Evolutionary conservation across 176 grass and related monocot genomes (phyloP), one percentile per base, ranked within the genome.

Genomic region (Themeda triandra): DNA sequence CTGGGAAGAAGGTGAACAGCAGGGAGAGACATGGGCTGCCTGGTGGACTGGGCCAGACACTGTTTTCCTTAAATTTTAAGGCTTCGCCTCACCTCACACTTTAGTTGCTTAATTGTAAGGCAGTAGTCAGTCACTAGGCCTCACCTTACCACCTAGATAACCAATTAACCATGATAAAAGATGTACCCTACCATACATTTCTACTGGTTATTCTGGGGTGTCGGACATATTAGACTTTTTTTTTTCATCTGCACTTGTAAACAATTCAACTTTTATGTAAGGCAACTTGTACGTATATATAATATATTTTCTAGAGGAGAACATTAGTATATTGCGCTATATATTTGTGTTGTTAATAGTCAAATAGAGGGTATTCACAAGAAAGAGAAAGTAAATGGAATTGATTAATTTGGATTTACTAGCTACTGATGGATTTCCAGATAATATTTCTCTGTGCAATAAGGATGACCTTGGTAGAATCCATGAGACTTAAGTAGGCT

Each of bases 221-320:
- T 23, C 14, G 23, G 45, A 12, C 44, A 80, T 75, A 75, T 75
- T 66, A 9, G n/a, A 53, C 45, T 51, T 29, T 18, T 48, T 53
- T 29, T 49, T 19, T 68, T 41, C 5, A 18, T 74, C 28, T 44
- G 4, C 10, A 32, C 29, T 76, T 69, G 62, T 87, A 58, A 58
- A 28, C 81, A 56, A 58, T 46, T 80, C 27, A 39, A 48, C 25
- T 64, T 79, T 39, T 53, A 44, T 63, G 44, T 65, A 79, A 79
- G 60, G 40, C 40, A 37, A 28, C 25, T 6, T 44, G 30, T 73
- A 7, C 10, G 3, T 48, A 48, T 17, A 8, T 73, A 44, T 44
- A 9, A 66, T 46, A 10, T 28, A n/a, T n/a, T n/a, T 64, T 27
- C 31, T 42, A 2, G 6, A 6, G 18, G 36, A 46, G 27, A 23